Conservation (phyloP, 208 protist genomes). For the Sergeia podlipaevii region DNA sequence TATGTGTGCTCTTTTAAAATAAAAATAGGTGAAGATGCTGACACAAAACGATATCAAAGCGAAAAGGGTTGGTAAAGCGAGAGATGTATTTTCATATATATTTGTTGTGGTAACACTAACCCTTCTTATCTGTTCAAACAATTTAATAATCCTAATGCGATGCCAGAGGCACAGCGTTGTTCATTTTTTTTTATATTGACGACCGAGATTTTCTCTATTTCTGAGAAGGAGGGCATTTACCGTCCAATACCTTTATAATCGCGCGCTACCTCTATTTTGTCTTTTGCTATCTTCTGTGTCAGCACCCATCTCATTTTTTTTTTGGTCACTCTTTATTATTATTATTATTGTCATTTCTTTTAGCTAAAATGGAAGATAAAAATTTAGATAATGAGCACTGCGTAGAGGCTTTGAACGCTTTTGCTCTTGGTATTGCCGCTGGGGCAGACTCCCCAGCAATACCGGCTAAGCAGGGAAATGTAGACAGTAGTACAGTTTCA, state of each 20-base stretch:
- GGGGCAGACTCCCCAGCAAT: neutral
- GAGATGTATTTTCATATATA: no score
- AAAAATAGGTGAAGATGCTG: no score
- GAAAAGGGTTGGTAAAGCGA: no score
- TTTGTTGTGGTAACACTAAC: no score
- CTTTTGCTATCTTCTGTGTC: neutral
- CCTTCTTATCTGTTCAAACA: no score
- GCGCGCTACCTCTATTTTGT: no score
- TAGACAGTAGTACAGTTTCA: neutral
- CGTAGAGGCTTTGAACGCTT: conserved; percentile 4
- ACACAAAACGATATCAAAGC: no score
- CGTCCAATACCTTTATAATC: no score
- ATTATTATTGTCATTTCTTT: neutral
- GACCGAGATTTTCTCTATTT: neutral
- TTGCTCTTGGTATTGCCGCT: neutral
- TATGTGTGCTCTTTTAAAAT: no score
- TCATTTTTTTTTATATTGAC: conserved; percentile 13
- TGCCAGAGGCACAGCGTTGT: conserved; percentile 34
- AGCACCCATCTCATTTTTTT: conserved; percentile 2
- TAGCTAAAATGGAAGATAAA: neutral
- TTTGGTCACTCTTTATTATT: conserved; percentile 1
- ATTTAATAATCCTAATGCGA: no score
- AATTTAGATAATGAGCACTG: no score
- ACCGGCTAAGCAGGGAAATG: neutral
- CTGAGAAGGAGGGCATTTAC: neutral